These are phyloP conservation scores for Trametes elegans DNA, from an alignment of 768 basidiomycete genomes.

Conservation along the genomic window DNA sequence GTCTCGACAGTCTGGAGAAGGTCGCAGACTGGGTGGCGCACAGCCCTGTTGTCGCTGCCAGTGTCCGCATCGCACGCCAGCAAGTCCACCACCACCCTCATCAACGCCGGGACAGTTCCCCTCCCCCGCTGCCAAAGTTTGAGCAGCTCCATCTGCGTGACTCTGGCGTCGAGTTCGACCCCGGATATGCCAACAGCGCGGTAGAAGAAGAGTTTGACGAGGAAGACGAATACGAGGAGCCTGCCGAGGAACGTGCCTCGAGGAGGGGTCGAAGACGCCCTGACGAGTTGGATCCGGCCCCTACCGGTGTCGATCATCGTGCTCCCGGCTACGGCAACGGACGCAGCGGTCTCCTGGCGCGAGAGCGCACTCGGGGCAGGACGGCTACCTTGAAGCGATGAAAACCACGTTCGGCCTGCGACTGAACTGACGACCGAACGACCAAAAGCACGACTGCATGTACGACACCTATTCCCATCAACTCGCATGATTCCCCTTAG, in stretches of 20 bases:
- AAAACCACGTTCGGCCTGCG: neutral
- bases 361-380: conserved; percentile 32
- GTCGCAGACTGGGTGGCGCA: conserved; percentile 47
- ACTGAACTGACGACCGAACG: conserved; percentile 17
- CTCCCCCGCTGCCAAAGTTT: conserved; percentile 37
- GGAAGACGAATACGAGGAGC: conserved; percentile 12
- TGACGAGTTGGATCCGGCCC: conserved; percentile 49
- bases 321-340: conserved; percentile 65
- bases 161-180: conserved; percentile 27
- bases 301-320: conserved; percentile 30
- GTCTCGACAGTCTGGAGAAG: conserved; percentile 40
- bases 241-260: neutral
- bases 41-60: conserved; percentile 29
- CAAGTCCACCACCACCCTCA: conserved; percentile 34
- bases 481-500: conserved; percentile 7
- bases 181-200: neutral
- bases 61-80: conserved; percentile 27
- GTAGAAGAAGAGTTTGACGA: conserved; percentile 18
- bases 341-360: conserved; percentile 58
- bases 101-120: conserved; percentile 55
- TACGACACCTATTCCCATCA: conserved; percentile 1
- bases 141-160: conserved; percentile 29
- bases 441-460: conserved; percentile 20
- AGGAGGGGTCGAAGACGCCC: conserved; percentile 52
- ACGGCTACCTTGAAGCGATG: conserved; percentile 11